Evolutionary conservation across 1,284 basidiomycete species (phyloP).

Genomic region (Moniliophthora roreri): DNA sequence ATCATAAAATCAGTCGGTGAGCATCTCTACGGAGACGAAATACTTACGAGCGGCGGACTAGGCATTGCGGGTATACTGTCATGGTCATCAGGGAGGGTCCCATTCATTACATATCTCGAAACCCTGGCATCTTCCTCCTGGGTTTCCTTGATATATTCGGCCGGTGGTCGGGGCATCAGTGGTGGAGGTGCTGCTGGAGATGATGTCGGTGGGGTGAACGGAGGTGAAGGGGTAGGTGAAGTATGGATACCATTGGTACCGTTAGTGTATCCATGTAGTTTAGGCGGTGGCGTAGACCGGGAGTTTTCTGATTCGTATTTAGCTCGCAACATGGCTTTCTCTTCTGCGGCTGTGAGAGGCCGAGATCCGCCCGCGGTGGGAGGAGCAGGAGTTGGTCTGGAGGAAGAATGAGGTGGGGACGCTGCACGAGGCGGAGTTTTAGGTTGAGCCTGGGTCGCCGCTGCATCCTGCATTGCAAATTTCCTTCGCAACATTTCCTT

Average conservation of each 20-base stretch:
- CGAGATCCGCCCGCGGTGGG: constrained; percentile 21
- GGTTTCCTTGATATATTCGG: constrained; percentile 76
- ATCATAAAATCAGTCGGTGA: background rate
- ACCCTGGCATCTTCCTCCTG: constrained; percentile 65
- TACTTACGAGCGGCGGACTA: background rate
- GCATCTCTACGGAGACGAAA: background rate
- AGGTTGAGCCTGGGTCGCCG: constrained; percentile 1
- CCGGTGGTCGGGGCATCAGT: constrained; percentile 69
- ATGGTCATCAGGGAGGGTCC: constrained; percentile 13
- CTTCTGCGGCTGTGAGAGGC: constrained; percentile 69
- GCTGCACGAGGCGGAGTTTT: constrained; percentile 8
- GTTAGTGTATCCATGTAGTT: constrained; percentile 16
- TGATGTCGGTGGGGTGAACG: constrained; percentile 11
- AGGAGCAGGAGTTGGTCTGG: constrained; percentile 18
- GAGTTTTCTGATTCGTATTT: constrained; percentile 58
- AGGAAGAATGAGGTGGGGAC: constrained; percentile 4
- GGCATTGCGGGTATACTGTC: constrained; percentile 16
- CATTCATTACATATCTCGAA: constrained; percentile 20
- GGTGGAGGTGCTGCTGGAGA: constrained; percentile 51
- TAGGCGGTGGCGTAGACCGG: constrained; percentile 14
- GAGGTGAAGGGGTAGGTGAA: constrained; percentile 13
- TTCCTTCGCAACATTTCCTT: constrained; percentile 53
- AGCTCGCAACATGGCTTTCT: constrained; percentile 68
- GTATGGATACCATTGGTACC: constrained; percentile 21
- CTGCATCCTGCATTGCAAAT: constrained; percentile 21